phyloP scores from a whole-genome alignment of 2,329 filamentous ascomycete species.

The Daldinia eschscholtzii region DNA sequence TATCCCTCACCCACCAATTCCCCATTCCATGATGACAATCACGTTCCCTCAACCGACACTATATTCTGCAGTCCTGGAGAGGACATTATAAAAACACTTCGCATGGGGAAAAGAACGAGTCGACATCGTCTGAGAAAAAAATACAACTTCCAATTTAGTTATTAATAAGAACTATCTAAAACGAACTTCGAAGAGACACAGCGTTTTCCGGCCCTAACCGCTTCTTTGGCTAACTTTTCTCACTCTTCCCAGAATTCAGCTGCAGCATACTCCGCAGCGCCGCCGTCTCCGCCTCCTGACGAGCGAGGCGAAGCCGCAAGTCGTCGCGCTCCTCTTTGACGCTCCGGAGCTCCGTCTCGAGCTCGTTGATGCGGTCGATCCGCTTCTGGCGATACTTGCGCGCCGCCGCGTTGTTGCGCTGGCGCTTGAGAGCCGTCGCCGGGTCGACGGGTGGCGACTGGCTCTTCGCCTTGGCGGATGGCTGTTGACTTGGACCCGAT shows the following conservation, averaged over 20 bases:
- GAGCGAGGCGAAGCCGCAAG: slow-evolving; percentile 70
- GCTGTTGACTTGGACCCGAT: slow-evolving; percentile 24
- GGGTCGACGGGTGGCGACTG: slow-evolving; percentile 49
- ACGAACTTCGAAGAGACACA: slow-evolving; percentile 27
- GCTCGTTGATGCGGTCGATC: slow-evolving; percentile 72
- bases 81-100: slow-evolving; percentile 26
- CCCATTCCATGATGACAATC: slow-evolving; percentile 46
- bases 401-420: slow-evolving; percentile 78
- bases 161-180: slow-evolving; percentile 33
- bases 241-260: slow-evolving; percentile 49
- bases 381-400: slow-evolving; percentile 78
- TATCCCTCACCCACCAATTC: not conserved
- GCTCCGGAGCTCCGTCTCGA: slow-evolving; percentile 70
- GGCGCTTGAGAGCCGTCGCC: slow-evolving; percentile 65
- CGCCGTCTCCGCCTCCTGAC: slow-evolving; percentile 74
- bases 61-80: slow-evolving; percentile 38
- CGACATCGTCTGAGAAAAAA: slow-evolving; percentile 52
- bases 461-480: slow-evolving; percentile 31
- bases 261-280: slow-evolving; percentile 67
- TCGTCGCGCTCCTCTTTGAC: slow-evolving; percentile 73
- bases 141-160: slow-evolving; percentile 34
- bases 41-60: slow-evolving; percentile 50
- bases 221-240: slow-evolving; percentile 40
- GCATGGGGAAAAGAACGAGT: slow-evolving; percentile 48
- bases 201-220: slow-evolving; percentile 11